phyloP scores from a whole-genome alignment of 495 filamentous ascomycete species.

The Xylaria scruposa region DNA sequence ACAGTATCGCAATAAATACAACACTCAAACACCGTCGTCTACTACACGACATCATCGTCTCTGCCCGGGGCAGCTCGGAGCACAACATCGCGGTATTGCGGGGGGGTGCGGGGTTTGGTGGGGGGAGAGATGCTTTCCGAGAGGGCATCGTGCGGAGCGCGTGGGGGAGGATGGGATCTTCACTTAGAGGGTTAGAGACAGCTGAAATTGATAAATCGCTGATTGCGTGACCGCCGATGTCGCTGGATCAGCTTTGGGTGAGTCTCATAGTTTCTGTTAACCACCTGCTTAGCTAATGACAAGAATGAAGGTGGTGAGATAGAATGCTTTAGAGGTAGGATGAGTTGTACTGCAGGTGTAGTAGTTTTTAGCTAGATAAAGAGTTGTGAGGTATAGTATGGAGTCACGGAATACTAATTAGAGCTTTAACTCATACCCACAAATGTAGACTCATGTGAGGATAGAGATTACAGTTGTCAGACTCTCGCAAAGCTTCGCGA shows the following conservation, averaged over 20 bases:
- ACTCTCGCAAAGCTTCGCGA: no score
- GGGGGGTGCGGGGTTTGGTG: conserved; percentile 22
- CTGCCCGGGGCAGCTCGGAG: neutral
- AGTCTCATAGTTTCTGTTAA: neutral
- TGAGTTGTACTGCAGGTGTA: neutral
- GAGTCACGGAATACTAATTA: neutral
- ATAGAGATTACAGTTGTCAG: no score
- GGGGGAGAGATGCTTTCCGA: neutral
- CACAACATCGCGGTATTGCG: conserved; percentile 8
- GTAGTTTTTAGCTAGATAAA: neutral
- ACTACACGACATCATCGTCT: conserved; percentile 1
- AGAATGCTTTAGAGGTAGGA: neutral
- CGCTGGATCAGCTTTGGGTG: neutral
- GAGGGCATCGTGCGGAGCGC: conserved; percentile 13
- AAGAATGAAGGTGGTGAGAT: neutral
- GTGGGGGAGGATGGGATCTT: conserved; percentile 1
- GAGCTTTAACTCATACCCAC: neutral
- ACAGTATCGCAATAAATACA: neutral
- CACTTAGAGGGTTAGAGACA: neutral
- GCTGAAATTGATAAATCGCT: neutral
- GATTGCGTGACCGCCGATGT: neutral
- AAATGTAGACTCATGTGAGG: no score
- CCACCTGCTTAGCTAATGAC: no score
- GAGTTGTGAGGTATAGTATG: neutral
- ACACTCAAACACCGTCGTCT: neutral